Base-by-base conservation (phyloP, 208 protist genomes). In the Naegleria fowleri region DNA sequence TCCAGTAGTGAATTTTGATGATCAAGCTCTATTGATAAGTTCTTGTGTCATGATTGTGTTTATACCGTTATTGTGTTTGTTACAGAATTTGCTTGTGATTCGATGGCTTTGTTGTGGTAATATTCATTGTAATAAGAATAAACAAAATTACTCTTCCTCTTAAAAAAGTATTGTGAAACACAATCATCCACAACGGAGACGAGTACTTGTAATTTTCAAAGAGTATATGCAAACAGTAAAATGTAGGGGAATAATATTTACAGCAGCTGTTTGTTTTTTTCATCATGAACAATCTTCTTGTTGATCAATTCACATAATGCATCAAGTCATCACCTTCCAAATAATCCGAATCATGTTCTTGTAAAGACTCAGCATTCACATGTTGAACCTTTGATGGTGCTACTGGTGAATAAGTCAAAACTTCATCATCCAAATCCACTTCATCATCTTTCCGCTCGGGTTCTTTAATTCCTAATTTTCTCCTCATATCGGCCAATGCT, bases 381-480 rank as follows among this genome's bases (percentile, higher is more conserved):
- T 67, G 55, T 67, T 67, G 55, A 2, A 67, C 55, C 13, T 67
- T 67, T 67, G 55, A 29, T 67, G 55, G 55, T 29, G 22, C 55
- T 3, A 67, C 55, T 29, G 55, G 55, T 29, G 55, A 67, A 67
- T 67, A 67, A 29, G 55, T 67, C 22, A 67, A 67, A 22, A 67
- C 55, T 67, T 67, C 55, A 67, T 67, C 55, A 19, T 67, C 55
- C 55, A 67, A 67, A 67, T 67, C 55, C 19, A 67, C 55, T 3
- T 67, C 55, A 67, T 67, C 55, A 29, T 67, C 55, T 29, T 67
- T 15, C 22, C 55, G 11, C 13, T 67, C 55, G 22, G 55, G 55
- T 67, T 67, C 55, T 67, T 67, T 67, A 67, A 67, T 67, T 67
- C 55, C 55, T 67, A 67, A 67, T 67, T 67, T 67, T 67, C 55